These are phyloP conservation scores for Collybia nuda DNA, from an alignment of 768 basidiomycete genomes.

Conservation along the genomic window DNA sequence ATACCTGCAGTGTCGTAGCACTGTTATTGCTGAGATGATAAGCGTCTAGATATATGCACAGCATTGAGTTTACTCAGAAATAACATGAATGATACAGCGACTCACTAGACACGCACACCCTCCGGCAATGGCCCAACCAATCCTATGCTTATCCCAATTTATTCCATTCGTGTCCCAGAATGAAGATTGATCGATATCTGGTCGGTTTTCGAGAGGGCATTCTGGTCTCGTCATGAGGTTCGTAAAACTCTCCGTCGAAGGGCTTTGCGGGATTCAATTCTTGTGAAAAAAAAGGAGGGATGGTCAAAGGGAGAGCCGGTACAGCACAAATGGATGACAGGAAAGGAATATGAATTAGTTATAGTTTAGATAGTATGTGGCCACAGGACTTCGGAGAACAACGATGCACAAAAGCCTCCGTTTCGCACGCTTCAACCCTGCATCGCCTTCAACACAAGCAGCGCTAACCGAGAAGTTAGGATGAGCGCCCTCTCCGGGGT, in stretches of 20 bases:
- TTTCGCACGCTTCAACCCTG: background rate
- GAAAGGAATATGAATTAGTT: too few species aligned
- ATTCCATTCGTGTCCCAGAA: slow-evolving; percentile 59
- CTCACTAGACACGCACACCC: slow-evolving; percentile 53
- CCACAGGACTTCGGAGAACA: too few species aligned
- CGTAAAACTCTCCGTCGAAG: too few species aligned
- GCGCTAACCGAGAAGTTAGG: too few species aligned
- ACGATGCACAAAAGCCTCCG: too few species aligned
- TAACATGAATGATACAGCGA: slow-evolving; percentile 1
- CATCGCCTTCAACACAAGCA: background rate
- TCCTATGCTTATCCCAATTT: slow-evolving; percentile 62
- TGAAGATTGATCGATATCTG: slow-evolving; percentile 51
- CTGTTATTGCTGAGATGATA: slow-evolving; percentile 54
- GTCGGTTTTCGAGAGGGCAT: slow-evolving; percentile 52
- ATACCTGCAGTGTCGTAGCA: slow-evolving; percentile 65
- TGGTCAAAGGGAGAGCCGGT: too few species aligned
- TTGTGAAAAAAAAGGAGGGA: too few species aligned
- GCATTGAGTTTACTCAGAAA: background rate
- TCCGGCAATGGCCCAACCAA: slow-evolving; percentile 76
- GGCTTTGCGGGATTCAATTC: too few species aligned
- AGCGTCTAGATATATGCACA: slow-evolving; percentile 44
- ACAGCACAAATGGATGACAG: too few species aligned
- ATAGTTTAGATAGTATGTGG: too few species aligned
- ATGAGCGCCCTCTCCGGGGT: too few species aligned
- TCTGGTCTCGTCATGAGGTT: too few species aligned